These are phyloP conservation scores for Paecilomyces fulvus DNA, from an alignment of 2,329 filamentous ascomycete genomes.

Conservation along the genomic window DNA sequence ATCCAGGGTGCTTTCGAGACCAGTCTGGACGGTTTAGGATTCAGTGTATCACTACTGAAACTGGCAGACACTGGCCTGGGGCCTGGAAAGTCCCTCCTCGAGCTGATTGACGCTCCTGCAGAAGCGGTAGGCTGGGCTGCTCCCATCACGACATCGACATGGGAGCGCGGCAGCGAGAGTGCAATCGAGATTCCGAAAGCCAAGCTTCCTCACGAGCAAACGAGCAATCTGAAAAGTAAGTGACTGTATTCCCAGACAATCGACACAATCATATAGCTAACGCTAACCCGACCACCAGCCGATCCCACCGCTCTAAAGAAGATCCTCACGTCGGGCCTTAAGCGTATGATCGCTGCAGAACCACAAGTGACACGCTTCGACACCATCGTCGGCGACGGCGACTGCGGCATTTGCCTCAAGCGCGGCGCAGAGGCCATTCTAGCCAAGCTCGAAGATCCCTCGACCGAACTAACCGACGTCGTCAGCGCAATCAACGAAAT, in stretches of 20 bases:
- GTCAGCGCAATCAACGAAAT: constrained; percentile 53
- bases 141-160: constrained; percentile 50
- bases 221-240: constrained; percentile 47
- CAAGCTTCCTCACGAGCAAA: constrained; percentile 36
- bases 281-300: constrained; percentile 29
- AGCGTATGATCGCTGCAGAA: constrained; percentile 55
- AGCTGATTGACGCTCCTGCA: constrained; percentile 59
- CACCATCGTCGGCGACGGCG: constrained; percentile 81
- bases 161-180: constrained; percentile 42
- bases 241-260: constrained; percentile 2
- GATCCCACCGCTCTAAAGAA: constrained; percentile 44
- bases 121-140: constrained; percentile 61
- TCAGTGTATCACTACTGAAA: constrained; percentile 60
- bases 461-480: constrained; percentile 40
- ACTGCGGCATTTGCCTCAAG: constrained; percentile 80
- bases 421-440: constrained; percentile 66
- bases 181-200: constrained; percentile 34
- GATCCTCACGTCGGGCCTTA: constrained; percentile 47
- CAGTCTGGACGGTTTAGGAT: constrained; percentile 62
- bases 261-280: background rate
- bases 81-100: constrained; percentile 48
- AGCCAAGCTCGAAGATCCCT: constrained; percentile 30
- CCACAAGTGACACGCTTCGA: constrained; percentile 59
- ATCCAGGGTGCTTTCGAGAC: constrained; percentile 64
- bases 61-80: constrained; percentile 52